A percentile compares a stretch with the other conserved stretches of the same genome.
Evolutionary conservation across 192 early-diverging fungal genomes (phyloP).

Genomic region (Backusella liffmaniae): DNA sequence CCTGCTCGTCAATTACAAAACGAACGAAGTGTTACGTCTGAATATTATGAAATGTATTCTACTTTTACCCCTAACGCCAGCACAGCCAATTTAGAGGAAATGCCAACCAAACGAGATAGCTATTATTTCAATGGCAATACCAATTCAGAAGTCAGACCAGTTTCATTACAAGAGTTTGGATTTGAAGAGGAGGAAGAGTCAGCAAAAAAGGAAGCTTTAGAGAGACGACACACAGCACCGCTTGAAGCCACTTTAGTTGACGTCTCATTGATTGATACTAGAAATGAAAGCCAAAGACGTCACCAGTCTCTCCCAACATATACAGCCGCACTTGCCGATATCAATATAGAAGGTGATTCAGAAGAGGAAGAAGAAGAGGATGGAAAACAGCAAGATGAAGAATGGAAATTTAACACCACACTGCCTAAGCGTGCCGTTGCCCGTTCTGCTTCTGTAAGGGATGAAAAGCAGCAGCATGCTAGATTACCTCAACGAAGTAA

Average conservation of each 20-base stretch:
- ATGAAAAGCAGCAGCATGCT: not conserved
- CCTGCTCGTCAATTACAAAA: not conserved
- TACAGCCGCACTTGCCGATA: not conserved
- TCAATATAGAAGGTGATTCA: not conserved
- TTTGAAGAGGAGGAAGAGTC: not conserved
- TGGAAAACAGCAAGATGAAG: not conserved
- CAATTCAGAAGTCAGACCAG: not conserved
- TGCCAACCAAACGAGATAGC: not conserved
- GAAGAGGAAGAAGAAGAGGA: not conserved
- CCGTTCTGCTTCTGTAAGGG: not conserved
- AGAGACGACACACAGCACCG: not conserved
- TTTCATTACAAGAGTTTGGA: constrained; percentile 14
- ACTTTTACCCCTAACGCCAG: constrained; percentile 5
- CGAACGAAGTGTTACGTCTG: constrained; percentile 18
- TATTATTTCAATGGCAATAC: not conserved
- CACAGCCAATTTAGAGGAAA: not conserved
- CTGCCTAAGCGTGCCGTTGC: not conserved
- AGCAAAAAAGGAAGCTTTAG: not conserved
- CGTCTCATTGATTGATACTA: not conserved
- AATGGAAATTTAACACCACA: not conserved
- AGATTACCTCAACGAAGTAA: not conserved
- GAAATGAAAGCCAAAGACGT: not conserved
- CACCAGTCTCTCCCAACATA: not conserved
- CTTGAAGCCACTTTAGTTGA: not conserved
- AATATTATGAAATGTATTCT: constrained; percentile 15